A percentile compares a stretch with the other conserved stretches of the same genome.
These are phyloP conservation scores for Yamadazyma dushanensis DNA, from an alignment of 1,139 yeast species.

Conservation along the genomic window DNA sequence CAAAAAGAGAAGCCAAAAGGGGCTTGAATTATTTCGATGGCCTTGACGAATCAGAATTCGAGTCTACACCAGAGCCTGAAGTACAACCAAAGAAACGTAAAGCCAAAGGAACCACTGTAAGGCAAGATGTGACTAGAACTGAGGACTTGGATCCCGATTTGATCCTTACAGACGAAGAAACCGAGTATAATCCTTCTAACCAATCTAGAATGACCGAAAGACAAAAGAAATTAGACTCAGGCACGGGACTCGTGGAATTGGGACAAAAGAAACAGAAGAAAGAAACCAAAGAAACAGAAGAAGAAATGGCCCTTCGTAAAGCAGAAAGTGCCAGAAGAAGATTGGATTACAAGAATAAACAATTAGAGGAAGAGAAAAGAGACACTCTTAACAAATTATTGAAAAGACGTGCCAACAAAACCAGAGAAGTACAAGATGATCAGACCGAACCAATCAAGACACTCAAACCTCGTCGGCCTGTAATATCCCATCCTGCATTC, in stretches of 20 bases:
- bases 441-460: conserved; percentile 18
- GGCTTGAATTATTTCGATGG: conserved; percentile 35
- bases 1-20: conserved; percentile 27
- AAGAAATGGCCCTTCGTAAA: conserved; percentile 76
- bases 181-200: conserved; percentile 43
- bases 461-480: conserved; percentile 37
- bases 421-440: conserved; percentile 29
- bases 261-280: conserved; percentile 19
- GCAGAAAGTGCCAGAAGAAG: conserved; percentile 90
- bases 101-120: conserved; percentile 6
- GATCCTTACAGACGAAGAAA: conserved; percentile 44
- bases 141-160: conserved; percentile 40
- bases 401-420: conserved; percentile 77
- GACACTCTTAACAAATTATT: conserved; percentile 85
- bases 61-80: conserved; percentile 16
- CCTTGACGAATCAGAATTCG: conserved; percentile 28
- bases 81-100: conserved; percentile 19
- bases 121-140: conserved; percentile 15
- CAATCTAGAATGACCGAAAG: conserved; percentile 65
- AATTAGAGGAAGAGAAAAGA: conserved; percentile 87
- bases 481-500: conserved; percentile 33
- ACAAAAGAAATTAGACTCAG: conserved; percentile 47
- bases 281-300: conserved; percentile 64
- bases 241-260: conserved; percentile 30
- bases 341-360: conserved; percentile 78